These are phyloP conservation scores for Thozetella sp. DNA, from an alignment of 495 filamentous ascomycete species.

Conservation along the genomic window DNA sequence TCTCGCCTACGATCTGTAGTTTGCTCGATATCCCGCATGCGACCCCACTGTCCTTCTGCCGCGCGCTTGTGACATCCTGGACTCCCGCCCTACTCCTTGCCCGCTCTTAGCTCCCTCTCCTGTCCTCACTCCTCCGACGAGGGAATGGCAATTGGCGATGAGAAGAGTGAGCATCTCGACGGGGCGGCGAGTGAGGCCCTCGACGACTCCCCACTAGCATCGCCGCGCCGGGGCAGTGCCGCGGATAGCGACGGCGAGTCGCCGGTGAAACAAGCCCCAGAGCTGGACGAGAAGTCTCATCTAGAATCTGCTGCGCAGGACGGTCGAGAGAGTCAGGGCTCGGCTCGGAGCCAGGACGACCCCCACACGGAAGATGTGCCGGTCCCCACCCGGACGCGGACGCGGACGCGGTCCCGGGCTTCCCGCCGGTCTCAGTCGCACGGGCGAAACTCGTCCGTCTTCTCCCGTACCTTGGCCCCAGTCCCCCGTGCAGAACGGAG, in stretches of 20 bases:
- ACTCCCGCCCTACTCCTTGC: neutral
- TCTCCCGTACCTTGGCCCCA: conserved; percentile 37
- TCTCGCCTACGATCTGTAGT: too few species aligned
- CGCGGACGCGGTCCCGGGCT: neutral
- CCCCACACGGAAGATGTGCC: neutral
- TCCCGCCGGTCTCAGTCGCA: conserved; percentile 17
- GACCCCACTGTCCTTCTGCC: too few species aligned
- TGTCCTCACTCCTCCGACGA: neutral
- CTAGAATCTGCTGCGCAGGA: neutral
- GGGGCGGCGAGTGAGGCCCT: neutral
- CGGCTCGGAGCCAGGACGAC: neutral
- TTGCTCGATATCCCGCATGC: too few species aligned
- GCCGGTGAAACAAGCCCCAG: neutral
- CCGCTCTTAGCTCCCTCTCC: neutral
- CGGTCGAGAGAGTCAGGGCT: neutral
- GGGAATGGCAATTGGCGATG: neutral
- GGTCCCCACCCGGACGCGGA: neutral
- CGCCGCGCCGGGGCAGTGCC: neutral
- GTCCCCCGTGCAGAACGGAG: conserved; percentile 70
- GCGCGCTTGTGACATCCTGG: too few species aligned
- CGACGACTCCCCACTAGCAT: neutral
- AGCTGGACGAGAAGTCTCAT: neutral
- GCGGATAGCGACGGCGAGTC: neutral
- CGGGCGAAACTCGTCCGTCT: conserved; percentile 35
- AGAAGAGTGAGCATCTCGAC: neutral